phyloP scores from a whole-genome alignment of 805 yeast genomes.

The Kazachstania psychrophila region DNA sequence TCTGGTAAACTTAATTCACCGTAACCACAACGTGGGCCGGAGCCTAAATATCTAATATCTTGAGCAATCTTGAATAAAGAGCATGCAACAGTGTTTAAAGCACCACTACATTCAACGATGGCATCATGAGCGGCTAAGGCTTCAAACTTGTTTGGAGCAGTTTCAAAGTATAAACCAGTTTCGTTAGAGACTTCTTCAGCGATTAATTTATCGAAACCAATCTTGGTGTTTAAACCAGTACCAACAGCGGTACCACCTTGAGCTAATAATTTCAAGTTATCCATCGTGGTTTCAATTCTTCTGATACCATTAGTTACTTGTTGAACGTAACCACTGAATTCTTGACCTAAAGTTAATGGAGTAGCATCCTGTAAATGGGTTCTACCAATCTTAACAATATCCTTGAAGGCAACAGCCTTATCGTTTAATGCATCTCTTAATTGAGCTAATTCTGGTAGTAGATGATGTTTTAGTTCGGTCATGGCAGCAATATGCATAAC shows the following conservation, averaged over 20 bases:
- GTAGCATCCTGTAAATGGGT: constrained; percentile 99
- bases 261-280: constrained; percentile 73
- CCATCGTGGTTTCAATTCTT: constrained; percentile 70
- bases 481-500: constrained; percentile 99
- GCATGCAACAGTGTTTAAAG: constrained; percentile 87
- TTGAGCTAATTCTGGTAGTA: constrained; percentile 70
- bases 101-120: constrained; percentile 94
- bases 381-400: constrained; percentile 96
- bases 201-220: constrained; percentile 79
- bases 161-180: constrained; percentile 80
- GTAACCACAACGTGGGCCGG: constrained; percentile 99
- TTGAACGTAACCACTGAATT: constrained; percentile 92
- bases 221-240: constrained; percentile 90
- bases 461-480: constrained; percentile 63
- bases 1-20: constrained; percentile 93
- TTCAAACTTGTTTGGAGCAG: constrained; percentile 98
- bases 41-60: constrained; percentile 95
- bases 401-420: constrained; percentile 74
- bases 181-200: constrained; percentile 78
- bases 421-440: constrained; percentile 70
- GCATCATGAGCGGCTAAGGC: constrained; percentile 99
- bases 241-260: constrained; percentile 99
- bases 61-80: constrained; percentile 94
- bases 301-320: constrained; percentile 86
- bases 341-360: constrained; percentile 95